Base-by-base conservation (phyloP, 331 rosid genomes). In the Malus hybrid region DNA sequence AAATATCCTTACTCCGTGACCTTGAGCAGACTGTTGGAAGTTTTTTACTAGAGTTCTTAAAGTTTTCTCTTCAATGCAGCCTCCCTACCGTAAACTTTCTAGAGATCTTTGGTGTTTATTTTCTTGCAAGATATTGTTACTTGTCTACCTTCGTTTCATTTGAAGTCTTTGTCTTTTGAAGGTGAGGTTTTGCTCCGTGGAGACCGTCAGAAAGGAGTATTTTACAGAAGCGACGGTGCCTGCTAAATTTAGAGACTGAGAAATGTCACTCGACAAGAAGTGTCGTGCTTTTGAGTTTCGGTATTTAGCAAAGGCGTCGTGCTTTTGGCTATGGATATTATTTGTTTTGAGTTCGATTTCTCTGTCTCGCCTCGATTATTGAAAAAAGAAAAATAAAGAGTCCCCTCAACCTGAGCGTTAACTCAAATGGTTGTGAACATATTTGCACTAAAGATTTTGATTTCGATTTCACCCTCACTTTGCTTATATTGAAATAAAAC, bases 121-220 rank as follows among this genome's bases (percentile, higher is more conserved):
- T 33, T 65, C 19, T 18, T 44, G 56, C 60, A 55, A 60, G 48
- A 1, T 50, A 20, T 39, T 71, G 15, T 62, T 46, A 69, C 2
- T 22, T 46, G 67, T 32, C 27, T 19, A 68, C 29, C 34, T 70
- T 20, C 42, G 14, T 29, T 63, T 42, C 65, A 56, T 10, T 60
- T 64, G 39, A 20, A 75, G 46, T 32, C 3, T 12, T 54, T 56
- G 57, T 59, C 67, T 59, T 19, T 84, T 83, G 83, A 78, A 94
- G 97, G 97, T 55, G 71, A 87, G 88, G 63, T 94, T 94, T 86
- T 94, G 99, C 85, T 87, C 95, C 4, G 86, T 81, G 62, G 93
- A 94, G 68, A 86, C 84, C 52, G 82, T 92, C 46, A 85, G 86
- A 75, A 83, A 85, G 81, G 97, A 94, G 78, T 90, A 90, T 77